Base-by-base conservation (phyloP, 441 rosid species). In the Gossypium davidsonii region DNA sequence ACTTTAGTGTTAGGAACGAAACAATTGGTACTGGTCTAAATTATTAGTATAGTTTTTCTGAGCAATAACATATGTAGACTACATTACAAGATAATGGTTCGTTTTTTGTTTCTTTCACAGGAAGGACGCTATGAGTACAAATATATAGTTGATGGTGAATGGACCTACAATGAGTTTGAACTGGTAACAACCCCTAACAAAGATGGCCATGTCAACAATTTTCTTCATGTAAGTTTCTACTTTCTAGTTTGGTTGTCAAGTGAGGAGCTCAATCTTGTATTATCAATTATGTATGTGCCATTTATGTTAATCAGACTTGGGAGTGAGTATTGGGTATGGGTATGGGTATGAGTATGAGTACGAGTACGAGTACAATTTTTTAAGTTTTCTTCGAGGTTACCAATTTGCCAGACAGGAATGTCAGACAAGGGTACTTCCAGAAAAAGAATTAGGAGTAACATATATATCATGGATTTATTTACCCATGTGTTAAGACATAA, bases 121-220 rank as follows among this genome's bases (percentile, higher is more conserved):
- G 98, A 90, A 81, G 99, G 99, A 77, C 74, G 70, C 71, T 94
- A 90, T 11, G 99, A 94, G 81, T 94, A 91, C 85, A 94, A 92
- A 77, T 94, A 94, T 78, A 83, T 92, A 48, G 82, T 91, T 64
- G 90, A 94, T 79, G 98, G 96, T 25, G 86, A 85, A 75, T 94
- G 99, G 99, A 74, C 49, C 6, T 73, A 79, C 85, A 92, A 91
- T 66, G 57, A 84, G 60, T 68, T 68, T 5, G 98, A 89, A 82
- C 90, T 80, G 14, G 34, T 85, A 74, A 87, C 85, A 57, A 78
- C 86, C 49, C 89, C 88, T 12, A 88, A 92, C 87, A 87, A 81
- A 77, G 99, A 92, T 23, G 97, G 93, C 28, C 97, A 91, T 72
- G 82, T 84, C 77, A 92, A 92, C 84, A 94, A 94, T 68, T 91